These are phyloP conservation scores for Hortiboletus flavorubellus DNA, from an alignment of 768 basidiomycete species.

Conservation along the genomic window DNA sequence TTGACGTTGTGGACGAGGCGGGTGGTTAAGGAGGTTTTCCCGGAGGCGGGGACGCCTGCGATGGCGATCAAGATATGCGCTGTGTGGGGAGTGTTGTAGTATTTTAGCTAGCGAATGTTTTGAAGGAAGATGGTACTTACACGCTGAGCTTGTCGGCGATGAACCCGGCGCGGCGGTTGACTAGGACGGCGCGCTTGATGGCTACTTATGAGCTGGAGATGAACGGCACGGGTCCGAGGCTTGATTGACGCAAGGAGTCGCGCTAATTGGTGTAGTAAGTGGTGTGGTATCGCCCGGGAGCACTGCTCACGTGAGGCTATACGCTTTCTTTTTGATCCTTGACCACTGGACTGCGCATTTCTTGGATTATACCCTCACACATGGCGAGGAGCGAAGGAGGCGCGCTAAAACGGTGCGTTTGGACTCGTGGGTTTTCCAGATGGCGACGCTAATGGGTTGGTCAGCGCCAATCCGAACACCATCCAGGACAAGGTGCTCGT, in stretches of 20 bases:
- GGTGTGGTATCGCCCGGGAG: conserved; percentile 24
- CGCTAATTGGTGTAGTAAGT: conserved; percentile 57
- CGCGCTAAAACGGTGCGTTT: too few species aligned
- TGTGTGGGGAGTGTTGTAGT: conserved; percentile 14
- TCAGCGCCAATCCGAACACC: conserved; percentile 62
- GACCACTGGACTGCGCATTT: too few species aligned
- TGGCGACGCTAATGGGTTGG: too few species aligned
- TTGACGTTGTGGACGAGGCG: conserved; percentile 57
- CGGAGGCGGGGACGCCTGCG: conserved; percentile 79
- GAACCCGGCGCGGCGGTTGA: conserved; percentile 34
- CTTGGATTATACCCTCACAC: too few species aligned
- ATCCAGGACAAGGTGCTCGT: conserved; percentile 84
- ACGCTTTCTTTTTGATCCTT: too few species aligned
- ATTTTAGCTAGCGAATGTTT: not conserved
- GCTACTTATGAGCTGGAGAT: conserved; percentile 52
- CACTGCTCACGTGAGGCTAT: too few species aligned
- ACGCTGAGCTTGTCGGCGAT: conserved; percentile 36
- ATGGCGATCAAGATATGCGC: conserved; percentile 67
- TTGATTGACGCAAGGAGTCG: conserved; percentile 52
- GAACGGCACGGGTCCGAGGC: conserved; percentile 57
- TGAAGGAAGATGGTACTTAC: conserved; percentile 27
- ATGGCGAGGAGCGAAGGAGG: too few species aligned
- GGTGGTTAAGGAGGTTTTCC: conserved; percentile 76
- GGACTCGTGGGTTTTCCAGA: too few species aligned
- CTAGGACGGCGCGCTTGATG: conserved; percentile 35